Base-by-base conservation (phyloP, 2,329 filamentous ascomycete genomes). In the Trichophyton equinum region DNA sequence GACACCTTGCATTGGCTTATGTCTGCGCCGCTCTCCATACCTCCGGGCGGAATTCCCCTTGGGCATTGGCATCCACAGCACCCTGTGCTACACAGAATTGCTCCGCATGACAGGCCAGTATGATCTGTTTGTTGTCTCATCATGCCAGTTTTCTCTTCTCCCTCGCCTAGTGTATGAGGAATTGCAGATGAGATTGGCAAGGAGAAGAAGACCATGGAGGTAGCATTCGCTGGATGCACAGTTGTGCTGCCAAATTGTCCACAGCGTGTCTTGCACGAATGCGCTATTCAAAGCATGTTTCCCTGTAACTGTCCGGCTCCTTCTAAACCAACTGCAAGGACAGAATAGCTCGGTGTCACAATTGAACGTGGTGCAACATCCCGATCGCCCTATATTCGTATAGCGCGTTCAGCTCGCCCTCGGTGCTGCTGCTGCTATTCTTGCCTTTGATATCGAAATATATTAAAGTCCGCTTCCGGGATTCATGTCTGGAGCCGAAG, bases 51-150 rank as follows among this genome's bases (percentile, higher is more conserved):
- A 55, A 18, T 18, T 9, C 2, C 33, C 30, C 51, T 36, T 55
- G 33, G 25, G 11, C 7, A 55, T 55, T 55, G 51, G 51, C 51
- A 15, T 9, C 6, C 11, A 55, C 13, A 36, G 3, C 6, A 2
- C 51, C n/a, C 27, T 55, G 51, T 55, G 27, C 25, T 36, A 55
- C 51, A 55, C 27, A 13, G 2, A 55, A 20, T n/a, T 36, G 2
- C 27, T 57, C 55, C 55, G 22, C 55, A 40, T 57, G 55, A 57
- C 55, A 57, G 27, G 9, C 36, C 55, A 57, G 55, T 57, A 57
- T 57, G 55, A 57, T 44, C 55, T 25, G 36, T 44, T 30, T 44
- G 40, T 57, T 11, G 55, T 20, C 55, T 57, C 36, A 25, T 57
- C 22, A 1, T 44, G 40, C 20, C 40, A n/a, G 9, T 13, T 38